Conservation (phyloP, 176 grass and related monocot species). For the Ensete glaucum region DNA sequence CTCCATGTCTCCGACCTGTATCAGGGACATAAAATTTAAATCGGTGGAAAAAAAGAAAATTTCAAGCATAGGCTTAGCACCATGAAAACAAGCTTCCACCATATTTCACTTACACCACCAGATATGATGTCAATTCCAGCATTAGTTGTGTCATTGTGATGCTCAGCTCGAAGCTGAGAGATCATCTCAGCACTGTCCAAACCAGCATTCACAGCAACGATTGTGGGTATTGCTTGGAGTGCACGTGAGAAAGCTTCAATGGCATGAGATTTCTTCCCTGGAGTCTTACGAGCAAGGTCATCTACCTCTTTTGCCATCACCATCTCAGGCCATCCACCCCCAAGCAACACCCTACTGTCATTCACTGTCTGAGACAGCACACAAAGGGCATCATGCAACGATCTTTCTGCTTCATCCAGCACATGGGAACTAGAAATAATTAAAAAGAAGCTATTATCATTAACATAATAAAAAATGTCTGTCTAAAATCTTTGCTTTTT, state of each 20-base stretch:
- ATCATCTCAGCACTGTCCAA: slow-evolving; percentile 78
- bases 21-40: neutral
- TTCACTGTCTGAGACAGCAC: slow-evolving; percentile 89
- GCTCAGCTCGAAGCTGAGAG: slow-evolving; percentile 95
- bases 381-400: slow-evolving; percentile 82
- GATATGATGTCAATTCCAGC: slow-evolving; percentile 76
- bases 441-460: neutral
- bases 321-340: slow-evolving; percentile 97
- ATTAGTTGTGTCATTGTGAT: slow-evolving; percentile 62
- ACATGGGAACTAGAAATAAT: slow-evolving; percentile 62
- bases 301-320: slow-evolving; percentile 84
- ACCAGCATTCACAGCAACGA: slow-evolving; percentile 82
- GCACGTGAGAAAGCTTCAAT: slow-evolving; percentile 80
- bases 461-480: too few species aligned
- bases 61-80: neutral
- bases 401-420: slow-evolving; percentile 89
- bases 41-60: neutral
- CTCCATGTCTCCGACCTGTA: slow-evolving; percentile 46
- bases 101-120: slow-evolving; percentile 40
- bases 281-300: slow-evolving; percentile 72
- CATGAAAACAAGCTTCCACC: neutral
- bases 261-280: slow-evolving; percentile 87
- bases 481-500: neutral
- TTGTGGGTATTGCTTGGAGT: slow-evolving; percentile 80
- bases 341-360: slow-evolving; percentile 72